Evolutionary conservation across 495 filamentous ascomycete genomes (phyloP), one percentile per base, ranked within the genome.

Genomic region (Aspergillus sclerotioniger): DNA sequence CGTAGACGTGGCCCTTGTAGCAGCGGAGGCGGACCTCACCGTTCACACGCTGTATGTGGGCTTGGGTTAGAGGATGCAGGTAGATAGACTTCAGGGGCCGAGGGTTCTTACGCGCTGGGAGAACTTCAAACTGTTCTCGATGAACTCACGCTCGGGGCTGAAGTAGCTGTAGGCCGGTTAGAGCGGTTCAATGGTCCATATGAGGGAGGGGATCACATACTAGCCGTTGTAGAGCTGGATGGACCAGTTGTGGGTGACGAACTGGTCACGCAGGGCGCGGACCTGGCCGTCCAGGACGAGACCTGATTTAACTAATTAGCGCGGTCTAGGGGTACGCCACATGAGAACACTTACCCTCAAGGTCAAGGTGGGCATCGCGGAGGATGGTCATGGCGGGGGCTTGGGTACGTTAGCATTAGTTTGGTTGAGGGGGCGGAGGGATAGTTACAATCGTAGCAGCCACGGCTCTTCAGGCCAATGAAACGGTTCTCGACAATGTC

Each of bases 401-500:
- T 70, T 12, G 9, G 19, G 17, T 21, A 51, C 3, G 47, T 56
- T 49, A 60, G 46, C n/a, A 3, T 44, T 5, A 15, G 28, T 46
- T 37, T n/a, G 31, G n/a, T 12, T 15, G 9, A 25, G 9, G 45
- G n/a, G 13, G 17, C 28, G 15, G 8, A 6, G 31, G 19, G 33
- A 17, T 37, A 39, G 3, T 6, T 56, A 60, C 58, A 54, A 35
- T 96, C 92, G 79, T 96, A 96, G 83, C 92, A 96, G 64, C 92
- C 92, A 66, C 91, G 85, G 69, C 82, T 87, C 83, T 96, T 95
- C 68, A 94, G 76, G 64, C 85, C 90, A 65, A 93, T 90, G 77
- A 90, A 92, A 46, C 89, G 83, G 76, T 89, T 91, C 82, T 96
- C 92, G 51, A 82, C 92, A 64, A 96, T 96, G 68, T 96, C 92